Base-by-base conservation (phyloP, 805 yeast species). In the Starmerella vitae region DNA sequence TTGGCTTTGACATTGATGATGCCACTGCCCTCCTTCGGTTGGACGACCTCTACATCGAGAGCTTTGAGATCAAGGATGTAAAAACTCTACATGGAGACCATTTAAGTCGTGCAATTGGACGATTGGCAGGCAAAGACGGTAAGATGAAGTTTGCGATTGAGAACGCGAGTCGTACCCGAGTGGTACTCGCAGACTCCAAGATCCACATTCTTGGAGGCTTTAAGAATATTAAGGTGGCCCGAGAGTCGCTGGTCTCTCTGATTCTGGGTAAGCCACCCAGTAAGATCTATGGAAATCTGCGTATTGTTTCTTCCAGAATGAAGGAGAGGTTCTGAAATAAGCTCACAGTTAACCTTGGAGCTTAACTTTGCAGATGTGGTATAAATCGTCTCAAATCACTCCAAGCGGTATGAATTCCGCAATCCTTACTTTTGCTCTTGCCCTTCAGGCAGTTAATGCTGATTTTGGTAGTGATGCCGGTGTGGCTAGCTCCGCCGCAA, bases 51-150 rank as follows among this genome's bases (percentile, higher is more conserved):
- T 91, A 86, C 66, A 86, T 91, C 48, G 98, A 91, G 63, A 84
- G 97, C 4, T 91, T 91, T 57, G 99, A 91, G 59, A 71, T 91
- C 53, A 91, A 91, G 60, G 99, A 91, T 62, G 96, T 91, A 42
- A 93, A 91, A 63, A 88, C 96, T 4, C 67, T 91, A 50, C 76
- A 75, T 21, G 98, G 97, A 20, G 98, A 91, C 63, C 98, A 91
- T 72, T 68, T 91, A 58, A 80, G 94, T 37, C 78, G 99, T 71
- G 98, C 99, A 6, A 91, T 91, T 59, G 99, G 98, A 56, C 84
- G 99, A 71, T 91, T 91, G 62, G 98, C 99, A 12, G 99, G 99
- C 61, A 93, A 91, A 58, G 99, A 91, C 58, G 99, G 99, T 57
- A 88, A 86, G 63, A 91, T 97, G 46, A 91, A 88, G 65, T 91